Evolutionary conservation across 148 eudicot genomes (phyloP), one percentile per base, ranked within the genome.

Genomic region (Fagopyrum tataricum): DNA sequence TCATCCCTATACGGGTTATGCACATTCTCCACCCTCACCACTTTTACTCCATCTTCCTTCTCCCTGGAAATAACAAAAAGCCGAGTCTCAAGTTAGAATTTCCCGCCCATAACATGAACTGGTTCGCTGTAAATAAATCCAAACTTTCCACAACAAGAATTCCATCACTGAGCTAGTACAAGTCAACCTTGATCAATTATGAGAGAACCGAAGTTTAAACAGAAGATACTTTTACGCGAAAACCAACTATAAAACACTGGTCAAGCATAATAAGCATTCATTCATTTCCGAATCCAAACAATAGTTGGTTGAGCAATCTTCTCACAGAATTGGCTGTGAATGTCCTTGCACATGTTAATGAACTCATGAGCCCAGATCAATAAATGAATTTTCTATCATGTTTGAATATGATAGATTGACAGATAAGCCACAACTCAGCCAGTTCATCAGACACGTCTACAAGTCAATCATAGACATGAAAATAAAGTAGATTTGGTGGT

Each of bases 1-100:
- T 72, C 41, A 24, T 81, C 52, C 74, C 31, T 75, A 73, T 92
- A 96, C 4, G 99, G 99, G 76, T 96, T 96, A 7, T 84, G 73
- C 47, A 96, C 44, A 68, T 96, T 92, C 75, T 90, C 87, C 72
- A 92, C 99, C 51, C 87, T 85, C 76, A 86, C 86, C n/a, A 92
- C 97, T 85, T 85, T 92, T 0, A 91, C 88, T 70, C 96, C 97
- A 79, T 96, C 99, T 80, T 92, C 96, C 41, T 81, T 52, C 77
- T 88, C 91, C 83, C 97, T 91, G 96, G 42, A 26, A 64, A 80
- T 8, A 0, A 21, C n/a, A 70, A 46, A 58, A 70, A 31, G 44
- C 39, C 44, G 17, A 14, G 21, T n/a, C 21, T 37, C 21, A 24
- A 56, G 11, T 56, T 20, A 56, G 23, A 21, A n/a, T 52, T 52